Conservation (phyloP, 192 early-diverging fungal species). For the Backusella luteola region DNA sequence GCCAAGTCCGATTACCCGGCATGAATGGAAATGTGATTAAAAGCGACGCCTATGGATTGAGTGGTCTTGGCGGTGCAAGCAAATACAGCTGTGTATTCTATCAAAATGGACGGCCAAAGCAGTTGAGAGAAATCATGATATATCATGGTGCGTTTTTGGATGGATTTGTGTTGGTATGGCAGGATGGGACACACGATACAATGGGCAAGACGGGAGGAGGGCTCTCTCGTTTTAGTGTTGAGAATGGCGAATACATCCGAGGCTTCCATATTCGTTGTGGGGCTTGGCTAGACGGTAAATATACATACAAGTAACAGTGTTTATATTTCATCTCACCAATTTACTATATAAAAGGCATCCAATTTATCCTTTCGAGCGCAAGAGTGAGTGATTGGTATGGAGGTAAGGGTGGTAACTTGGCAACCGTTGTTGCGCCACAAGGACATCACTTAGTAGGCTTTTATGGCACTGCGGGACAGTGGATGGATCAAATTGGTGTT, state of each 20-base stretch:
- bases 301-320: no score
- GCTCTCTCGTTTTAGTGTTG: slow-evolving; percentile 32
- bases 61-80: neutral
- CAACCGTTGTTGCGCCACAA: slow-evolving; percentile 44
- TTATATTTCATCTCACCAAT: no score
- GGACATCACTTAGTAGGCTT: slow-evolving; percentile 56
- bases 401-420: slow-evolving; percentile 45
- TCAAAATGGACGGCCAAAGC: neutral
- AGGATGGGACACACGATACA: slow-evolving; percentile 38
- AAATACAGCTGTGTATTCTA: slow-evolving; percentile 14
- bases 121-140: slow-evolving; percentile 24
- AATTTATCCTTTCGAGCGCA: slow-evolving; percentile 50
- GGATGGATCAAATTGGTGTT: slow-evolving; percentile 57
- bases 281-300: slow-evolving; percentile 55
- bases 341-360: slow-evolving; percentile 16
- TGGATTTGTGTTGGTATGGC: slow-evolving; percentile 46
- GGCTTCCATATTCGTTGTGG: slow-evolving; percentile 49
- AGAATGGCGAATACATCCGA: slow-evolving; percentile 47
- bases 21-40: slow-evolving; percentile 20
- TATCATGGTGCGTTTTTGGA: slow-evolving; percentile 52
- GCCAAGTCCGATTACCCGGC: slow-evolving; percentile 15
- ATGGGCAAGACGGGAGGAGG: slow-evolving; percentile 47
- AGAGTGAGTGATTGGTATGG: slow-evolving; percentile 57
- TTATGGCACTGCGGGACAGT: slow-evolving; percentile 51
- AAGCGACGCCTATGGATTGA: slow-evolving; percentile 11